A percentile compares a stretch with the other conserved stretches of the same genome.
Evolutionary conservation across 192 early-diverging fungal species (phyloP).

Genomic region (Coemansia biformis): DNA sequence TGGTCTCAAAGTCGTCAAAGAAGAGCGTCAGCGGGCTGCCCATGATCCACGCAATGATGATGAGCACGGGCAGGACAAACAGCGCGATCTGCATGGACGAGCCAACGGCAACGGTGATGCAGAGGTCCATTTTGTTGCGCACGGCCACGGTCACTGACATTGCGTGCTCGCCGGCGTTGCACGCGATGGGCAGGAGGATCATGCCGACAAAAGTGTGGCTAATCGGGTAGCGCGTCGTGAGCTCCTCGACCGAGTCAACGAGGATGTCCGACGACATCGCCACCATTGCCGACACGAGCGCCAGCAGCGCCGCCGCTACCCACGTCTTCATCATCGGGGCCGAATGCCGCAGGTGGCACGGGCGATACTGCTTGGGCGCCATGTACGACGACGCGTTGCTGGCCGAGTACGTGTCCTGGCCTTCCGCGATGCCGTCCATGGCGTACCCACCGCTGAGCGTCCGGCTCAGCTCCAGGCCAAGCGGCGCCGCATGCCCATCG

Average conservation of each 20-base stretch:
- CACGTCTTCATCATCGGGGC: constrained; percentile 53
- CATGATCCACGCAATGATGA: constrained; percentile 79
- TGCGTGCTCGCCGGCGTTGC: constrained; percentile 82
- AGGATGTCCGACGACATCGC: constrained; percentile 75
- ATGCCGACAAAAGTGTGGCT: constrained; percentile 85
- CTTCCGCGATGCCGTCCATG: not conserved
- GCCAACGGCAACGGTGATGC: constrained; percentile 71
- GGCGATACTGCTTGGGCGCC: constrained; percentile 1
- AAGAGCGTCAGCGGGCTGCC: constrained; percentile 66
- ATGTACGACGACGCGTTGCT: too few species aligned
- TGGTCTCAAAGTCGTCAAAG: constrained; percentile 81
- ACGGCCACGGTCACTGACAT: constrained; percentile 79
- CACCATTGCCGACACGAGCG: constrained; percentile 61
- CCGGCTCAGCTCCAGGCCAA: constrained; percentile 3
- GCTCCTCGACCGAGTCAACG: constrained; percentile 58
- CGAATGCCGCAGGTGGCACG: constrained; percentile 16
- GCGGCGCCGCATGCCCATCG: not conserved
- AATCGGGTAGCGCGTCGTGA: constrained; percentile 60
- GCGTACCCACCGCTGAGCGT: constrained; percentile 2
- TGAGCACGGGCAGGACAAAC: constrained; percentile 65
- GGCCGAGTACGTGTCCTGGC: too few species aligned
- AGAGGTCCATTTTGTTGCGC: constrained; percentile 84
- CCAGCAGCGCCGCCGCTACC: constrained; percentile 57
- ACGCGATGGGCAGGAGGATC: constrained; percentile 85
- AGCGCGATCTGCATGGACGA: constrained; percentile 84